phyloP scores from a whole-genome alignment of 2,329 filamentous ascomycete species.

The Didymellaceae sp. region DNA sequence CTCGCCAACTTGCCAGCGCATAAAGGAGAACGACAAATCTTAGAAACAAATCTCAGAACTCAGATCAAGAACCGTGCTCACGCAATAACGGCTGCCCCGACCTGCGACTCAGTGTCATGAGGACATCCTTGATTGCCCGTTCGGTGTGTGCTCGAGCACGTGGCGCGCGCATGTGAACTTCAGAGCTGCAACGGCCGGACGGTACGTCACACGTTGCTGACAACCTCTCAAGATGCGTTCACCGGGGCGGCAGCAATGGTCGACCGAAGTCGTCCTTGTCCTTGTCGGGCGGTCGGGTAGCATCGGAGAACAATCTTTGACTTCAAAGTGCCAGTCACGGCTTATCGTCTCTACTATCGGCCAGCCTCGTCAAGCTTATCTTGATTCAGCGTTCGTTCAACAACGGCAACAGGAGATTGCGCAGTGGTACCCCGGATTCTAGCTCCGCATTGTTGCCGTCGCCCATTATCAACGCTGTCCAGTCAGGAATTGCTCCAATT shows the following conservation, averaged over 20 bases:
- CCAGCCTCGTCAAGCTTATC: slow-evolving; percentile 22
- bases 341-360: slow-evolving; percentile 19
- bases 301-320: slow-evolving; percentile 14
- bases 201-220: slow-evolving; percentile 19
- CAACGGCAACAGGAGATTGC: slow-evolving; percentile 5
- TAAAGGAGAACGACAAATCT: slow-evolving; percentile 28
- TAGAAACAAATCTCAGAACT: too few species aligned
- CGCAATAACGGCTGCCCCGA: neutral
- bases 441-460: slow-evolving; percentile 11
- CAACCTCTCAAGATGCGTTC: too few species aligned
- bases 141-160: too few species aligned
- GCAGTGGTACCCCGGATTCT: slow-evolving; percentile 16
- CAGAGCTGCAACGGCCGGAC: too few species aligned
- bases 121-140: too few species aligned
- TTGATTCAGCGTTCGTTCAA: slow-evolving; percentile 15
- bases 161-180: slow-evolving; percentile 18
- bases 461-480: slow-evolving; percentile 2
- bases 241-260: slow-evolving; percentile 2
- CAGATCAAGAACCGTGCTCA: neutral
- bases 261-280: slow-evolving; percentile 2
- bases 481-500: slow-evolving; percentile 4
- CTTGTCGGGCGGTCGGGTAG: slow-evolving; percentile 16
- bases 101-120: too few species aligned
- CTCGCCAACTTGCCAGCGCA: slow-evolving; percentile 22
- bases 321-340: slow-evolving; percentile 15